Evolutionary conservation across 202 grass and related monocot species (phyloP), one percentile per base, ranked within the genome.

Genomic region (Digitaria exilis): DNA sequence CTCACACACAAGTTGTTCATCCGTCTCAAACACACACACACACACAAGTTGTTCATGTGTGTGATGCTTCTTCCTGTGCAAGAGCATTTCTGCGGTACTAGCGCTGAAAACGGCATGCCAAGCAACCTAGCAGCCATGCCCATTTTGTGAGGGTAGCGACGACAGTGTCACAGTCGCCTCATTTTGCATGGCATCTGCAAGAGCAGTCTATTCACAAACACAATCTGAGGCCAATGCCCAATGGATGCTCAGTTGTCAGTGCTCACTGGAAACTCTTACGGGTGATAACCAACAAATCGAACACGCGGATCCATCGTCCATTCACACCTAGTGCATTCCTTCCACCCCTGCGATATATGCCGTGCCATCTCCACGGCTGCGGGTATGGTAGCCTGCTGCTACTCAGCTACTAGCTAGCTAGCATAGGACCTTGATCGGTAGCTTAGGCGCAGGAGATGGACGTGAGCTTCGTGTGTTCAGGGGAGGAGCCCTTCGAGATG

Each of bases 391-490:
- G n/a, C 17, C 14, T 16, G 45, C 14, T 5, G 9, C 74, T 9
- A 34, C 30, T 14, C 8, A 30, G 3, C 49, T 55, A 56, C 60
- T 29, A n/a, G n/a, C n/a, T n/a, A n/a, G 9, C 18, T 17, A 14
- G 22, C 2, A 6, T 18, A 72, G 69, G 28, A 58, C 28, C 2
- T 69, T 67, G 61, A 57, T 45, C 5, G 48, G 14, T 4, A 6
- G 4, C 30, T 39, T 4, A 54, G 21, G n/a, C 9, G 14, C 9
- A 7, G 18, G 72, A 15, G 30, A 90, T 90, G 88, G 88, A 90
- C 64, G 88, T 90, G 79, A 90, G 60, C 51, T 86, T 90, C 84
- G 68, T 83, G 60, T 83, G 84, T 54, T 37, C 80, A 12, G 75
- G 79, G 43, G 84, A 87, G 80, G 61, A 67, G 61, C 28, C 69